phyloP scores from a whole-genome alignment of 2,329 filamentous ascomycete genomes.

The Xylariaceae sp. region DNA sequence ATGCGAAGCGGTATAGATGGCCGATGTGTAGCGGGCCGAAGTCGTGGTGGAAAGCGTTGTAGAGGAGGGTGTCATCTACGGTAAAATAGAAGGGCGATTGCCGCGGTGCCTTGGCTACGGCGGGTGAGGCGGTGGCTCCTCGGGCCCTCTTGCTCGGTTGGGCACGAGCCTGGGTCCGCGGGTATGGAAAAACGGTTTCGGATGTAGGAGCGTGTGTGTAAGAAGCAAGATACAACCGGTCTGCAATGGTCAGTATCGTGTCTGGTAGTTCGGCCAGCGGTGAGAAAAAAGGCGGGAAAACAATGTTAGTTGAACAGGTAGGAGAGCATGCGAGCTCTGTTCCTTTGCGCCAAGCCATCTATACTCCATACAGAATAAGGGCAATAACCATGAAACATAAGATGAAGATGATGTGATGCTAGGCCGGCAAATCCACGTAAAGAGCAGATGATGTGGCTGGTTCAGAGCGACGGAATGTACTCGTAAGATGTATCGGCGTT shows the following conservation, averaged over 20 bases:
- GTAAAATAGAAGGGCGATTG: conserved; percentile 86
- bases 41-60: conserved; percentile 98
- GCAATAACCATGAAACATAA: conserved; percentile 10
- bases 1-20: conserved; percentile 92
- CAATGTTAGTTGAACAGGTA: conserved; percentile 9
- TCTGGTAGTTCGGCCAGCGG: conserved; percentile 21
- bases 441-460: background rate
- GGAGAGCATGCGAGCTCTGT: conserved; percentile 25
- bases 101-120: conserved; percentile 40
- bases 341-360: conserved; percentile 17
- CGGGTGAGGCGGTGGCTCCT: conserved; percentile 52
- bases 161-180: conserved; percentile 46
- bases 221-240: conserved; percentile 90
- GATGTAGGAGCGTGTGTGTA: conserved; percentile 77
- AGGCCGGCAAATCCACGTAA: background rate
- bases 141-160: conserved; percentile 74
- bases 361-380: conserved; percentile 4
- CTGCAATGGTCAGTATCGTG: conserved; percentile 48
- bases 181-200: conserved; percentile 82
- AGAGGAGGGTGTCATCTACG: conserved; percentile 84
- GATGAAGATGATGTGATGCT: background rate
- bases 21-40: conserved; percentile 97
- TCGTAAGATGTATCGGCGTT: background rate
- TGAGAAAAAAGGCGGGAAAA: conserved; percentile 19
- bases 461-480: background rate